Conservation (phyloP, 1,139 yeast species). For the Meyerozyma athensensis region DNA sequence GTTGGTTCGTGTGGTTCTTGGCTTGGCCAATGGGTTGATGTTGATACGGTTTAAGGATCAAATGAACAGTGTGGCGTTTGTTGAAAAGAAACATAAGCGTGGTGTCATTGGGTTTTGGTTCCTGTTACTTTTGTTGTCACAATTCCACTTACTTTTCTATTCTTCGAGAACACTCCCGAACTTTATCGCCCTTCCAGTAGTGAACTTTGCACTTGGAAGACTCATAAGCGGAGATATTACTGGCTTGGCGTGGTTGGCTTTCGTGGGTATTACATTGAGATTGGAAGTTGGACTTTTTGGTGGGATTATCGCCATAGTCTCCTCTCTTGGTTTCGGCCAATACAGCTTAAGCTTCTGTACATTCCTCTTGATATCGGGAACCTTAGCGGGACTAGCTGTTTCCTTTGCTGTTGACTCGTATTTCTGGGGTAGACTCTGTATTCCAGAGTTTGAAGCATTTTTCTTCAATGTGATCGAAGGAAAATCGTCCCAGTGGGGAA, state of each 20-base stretch:
- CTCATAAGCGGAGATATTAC: conserved; percentile 46
- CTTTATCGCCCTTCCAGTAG: conserved; percentile 75
- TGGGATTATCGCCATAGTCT: conserved; percentile 38
- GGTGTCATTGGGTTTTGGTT: conserved; percentile 52
- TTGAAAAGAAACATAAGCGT: conserved; percentile 15
- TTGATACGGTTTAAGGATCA: conserved; percentile 25
- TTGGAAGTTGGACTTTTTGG: conserved; percentile 66
- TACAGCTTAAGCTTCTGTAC: conserved; percentile 33
- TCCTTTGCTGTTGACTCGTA: conserved; percentile 62
- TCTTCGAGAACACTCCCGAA: conserved; percentile 82
- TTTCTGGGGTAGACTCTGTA: conserved; percentile 56
- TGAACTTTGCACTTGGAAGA: conserved; percentile 50
- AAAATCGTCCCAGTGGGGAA: conserved; percentile 77
- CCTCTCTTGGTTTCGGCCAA: conserved; percentile 40
- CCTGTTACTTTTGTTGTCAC: conserved; percentile 51
- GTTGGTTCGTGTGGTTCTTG: conserved; percentile 49
- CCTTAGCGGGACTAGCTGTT: conserved; percentile 44
- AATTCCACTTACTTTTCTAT: conserved; percentile 78
- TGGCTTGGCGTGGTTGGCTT: conserved; percentile 57
- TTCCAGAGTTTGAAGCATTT: conserved; percentile 78
- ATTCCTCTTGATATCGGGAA: conserved; percentile 48
- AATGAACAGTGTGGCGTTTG: conserved; percentile 22
- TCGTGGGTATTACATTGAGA: conserved; percentile 66
- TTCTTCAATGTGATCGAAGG: conserved; percentile 71
- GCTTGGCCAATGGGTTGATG: conserved; percentile 40